Evolutionary conservation across 116 monocot genomes (phyloP).

Genomic region (Zostera marina): DNA sequence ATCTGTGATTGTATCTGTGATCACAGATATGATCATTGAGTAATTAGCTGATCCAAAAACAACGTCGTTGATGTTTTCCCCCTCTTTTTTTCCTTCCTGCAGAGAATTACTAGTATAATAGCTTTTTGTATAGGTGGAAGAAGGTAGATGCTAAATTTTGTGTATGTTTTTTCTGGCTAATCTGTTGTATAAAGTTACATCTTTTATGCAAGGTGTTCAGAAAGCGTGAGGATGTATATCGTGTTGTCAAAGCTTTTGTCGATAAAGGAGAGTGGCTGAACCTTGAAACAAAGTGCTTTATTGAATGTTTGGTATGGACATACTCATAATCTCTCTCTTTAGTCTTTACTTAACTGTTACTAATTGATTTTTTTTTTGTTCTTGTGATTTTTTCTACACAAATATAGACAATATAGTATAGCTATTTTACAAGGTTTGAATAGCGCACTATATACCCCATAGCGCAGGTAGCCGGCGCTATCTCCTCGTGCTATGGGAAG

Average conservation of each 20-base stretch:
- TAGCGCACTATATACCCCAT: too few species aligned
- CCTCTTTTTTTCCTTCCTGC: too few species aligned
- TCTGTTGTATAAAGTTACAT: slow-evolving; percentile 3
- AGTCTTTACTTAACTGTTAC: background rate
- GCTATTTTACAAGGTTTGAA: too few species aligned
- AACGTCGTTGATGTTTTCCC: too few species aligned
- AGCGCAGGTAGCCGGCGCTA: too few species aligned
- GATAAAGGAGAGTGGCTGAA: slow-evolving; percentile 50
- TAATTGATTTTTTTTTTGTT: background rate
- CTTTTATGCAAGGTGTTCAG: slow-evolving; percentile 82
- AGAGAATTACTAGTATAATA: background rate
- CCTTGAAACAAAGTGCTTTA: slow-evolving; percentile 58
- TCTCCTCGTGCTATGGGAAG: too few species aligned
- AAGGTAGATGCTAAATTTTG: background rate
- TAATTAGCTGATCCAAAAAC: too few species aligned
- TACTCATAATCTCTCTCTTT: background rate
- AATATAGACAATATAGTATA: too few species aligned
- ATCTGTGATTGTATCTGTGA: too few species aligned
- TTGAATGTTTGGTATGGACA: slow-evolving; percentile 56
- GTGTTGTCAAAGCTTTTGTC: slow-evolving; percentile 59
- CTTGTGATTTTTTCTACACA: background rate
- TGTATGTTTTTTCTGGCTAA: background rate
- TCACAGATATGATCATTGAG: too few species aligned
- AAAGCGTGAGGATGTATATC: slow-evolving; percentile 97
- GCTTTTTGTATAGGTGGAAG: background rate